Conservation (phyloP, 345 rosid species). For the Mercurialis annua region DNA sequence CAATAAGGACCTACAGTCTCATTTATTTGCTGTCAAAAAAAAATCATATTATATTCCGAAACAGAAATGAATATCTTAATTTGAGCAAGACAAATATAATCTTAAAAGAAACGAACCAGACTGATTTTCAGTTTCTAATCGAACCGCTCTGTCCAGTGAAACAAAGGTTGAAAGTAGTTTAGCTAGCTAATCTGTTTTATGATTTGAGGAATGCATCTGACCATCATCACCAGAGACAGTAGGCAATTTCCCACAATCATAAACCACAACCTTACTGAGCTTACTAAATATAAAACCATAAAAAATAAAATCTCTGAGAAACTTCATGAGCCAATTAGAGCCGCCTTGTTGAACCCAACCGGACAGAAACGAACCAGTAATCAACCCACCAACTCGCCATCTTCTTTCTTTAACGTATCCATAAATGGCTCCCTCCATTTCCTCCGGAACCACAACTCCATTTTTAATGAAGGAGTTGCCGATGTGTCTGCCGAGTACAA, state of each 20-base stretch:
- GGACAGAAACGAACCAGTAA: slow-evolving; percentile 26
- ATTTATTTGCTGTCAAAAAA: no score
- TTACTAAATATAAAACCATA: slow-evolving; percentile 8
- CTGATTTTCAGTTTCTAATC: no score
- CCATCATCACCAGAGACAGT: not conserved
- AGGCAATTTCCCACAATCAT: slow-evolving; percentile 44
- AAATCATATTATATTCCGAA: no score
- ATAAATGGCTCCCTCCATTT: slow-evolving; percentile 19
- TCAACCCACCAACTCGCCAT: slow-evolving; percentile 30
- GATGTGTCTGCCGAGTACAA: slow-evolving; percentile 37
- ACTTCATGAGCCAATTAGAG: slow-evolving; percentile 28
- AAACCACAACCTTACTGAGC: not conserved
- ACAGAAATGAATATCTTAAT: no score
- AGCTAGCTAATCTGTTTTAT: slow-evolving; percentile 9
- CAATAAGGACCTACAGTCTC: no score
- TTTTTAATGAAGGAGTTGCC: slow-evolving; percentile 12
- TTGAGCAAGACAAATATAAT: no score
- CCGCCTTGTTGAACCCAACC: slow-evolving; percentile 43
- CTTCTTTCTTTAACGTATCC: slow-evolving; percentile 32
- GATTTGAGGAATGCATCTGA: not conserved
- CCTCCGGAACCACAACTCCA: slow-evolving; percentile 9
- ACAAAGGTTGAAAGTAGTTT: no score
- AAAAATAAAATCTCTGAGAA: slow-evolving; percentile 28
- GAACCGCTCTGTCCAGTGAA: no score
- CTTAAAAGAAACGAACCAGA: no score